Percentiles rank a stretch among this genome's conserved stretches.
phyloP scores from a whole-genome alignment of 495 filamentous ascomycete genomes.

The Lasiosphaeriaceae sp. region DNA sequence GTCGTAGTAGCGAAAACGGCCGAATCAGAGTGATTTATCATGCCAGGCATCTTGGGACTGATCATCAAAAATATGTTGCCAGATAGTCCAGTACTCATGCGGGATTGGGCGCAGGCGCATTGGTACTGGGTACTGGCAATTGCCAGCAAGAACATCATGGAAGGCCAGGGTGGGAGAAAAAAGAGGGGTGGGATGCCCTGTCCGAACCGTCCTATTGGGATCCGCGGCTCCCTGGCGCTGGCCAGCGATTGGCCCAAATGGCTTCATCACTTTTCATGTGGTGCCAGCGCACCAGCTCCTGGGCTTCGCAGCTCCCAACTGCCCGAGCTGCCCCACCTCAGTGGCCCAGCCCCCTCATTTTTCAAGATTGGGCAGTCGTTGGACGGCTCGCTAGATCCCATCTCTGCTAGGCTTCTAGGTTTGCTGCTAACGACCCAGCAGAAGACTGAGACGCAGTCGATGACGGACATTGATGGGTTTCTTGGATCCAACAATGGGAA shows the following conservation, averaged over 20 bases:
- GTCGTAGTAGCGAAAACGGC: background rate
- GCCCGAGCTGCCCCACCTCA: constrained; percentile 8
- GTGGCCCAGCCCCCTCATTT: constrained; percentile 29
- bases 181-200: constrained; percentile 18
- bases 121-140: background rate
- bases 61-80: background rate
- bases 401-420: background rate
- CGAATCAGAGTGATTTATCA: background rate
- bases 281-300: constrained; percentile 28
- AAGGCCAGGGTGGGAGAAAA: constrained; percentile 2
- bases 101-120: background rate
- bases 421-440: background rate
- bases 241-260: constrained; percentile 28
- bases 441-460: background rate
- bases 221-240: constrained; percentile 18
- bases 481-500: background rate
- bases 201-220: constrained; percentile 31
- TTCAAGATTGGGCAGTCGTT: background rate
- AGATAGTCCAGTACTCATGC: background rate
- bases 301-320: constrained; percentile 10
- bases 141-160: background rate
- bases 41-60: background rate
- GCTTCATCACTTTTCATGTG: constrained; percentile 29
- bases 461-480: background rate
- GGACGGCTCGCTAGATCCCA: too few relatives aligned